These are phyloP conservation scores for Hawksworthiomyces lignivorus DNA, from an alignment of 2,329 filamentous ascomycete species.

Conservation along the genomic window DNA sequence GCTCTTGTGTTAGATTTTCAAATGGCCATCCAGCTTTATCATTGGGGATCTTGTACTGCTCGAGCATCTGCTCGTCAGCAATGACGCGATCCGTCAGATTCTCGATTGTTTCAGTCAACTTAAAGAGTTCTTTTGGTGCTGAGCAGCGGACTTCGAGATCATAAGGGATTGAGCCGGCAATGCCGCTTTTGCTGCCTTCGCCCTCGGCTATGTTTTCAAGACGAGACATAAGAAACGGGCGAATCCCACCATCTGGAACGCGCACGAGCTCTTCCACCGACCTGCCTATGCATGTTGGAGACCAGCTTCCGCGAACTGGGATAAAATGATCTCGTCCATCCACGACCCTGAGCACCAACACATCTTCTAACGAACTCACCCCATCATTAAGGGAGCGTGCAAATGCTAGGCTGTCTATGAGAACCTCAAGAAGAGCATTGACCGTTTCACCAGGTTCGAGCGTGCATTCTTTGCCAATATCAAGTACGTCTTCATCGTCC, in stretches of 20 bases:
- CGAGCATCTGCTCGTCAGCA: constrained; percentile 56
- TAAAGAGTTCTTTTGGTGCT: constrained; percentile 81
- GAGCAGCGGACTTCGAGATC: constrained; percentile 61
- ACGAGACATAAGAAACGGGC: constrained; percentile 37
- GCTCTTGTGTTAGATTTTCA: constrained; percentile 15
- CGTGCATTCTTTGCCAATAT: constrained; percentile 46
- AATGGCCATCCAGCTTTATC: constrained; percentile 55
- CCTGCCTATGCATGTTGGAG: constrained; percentile 72
- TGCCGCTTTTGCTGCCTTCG: constrained; percentile 21
- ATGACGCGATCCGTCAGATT: constrained; percentile 46
- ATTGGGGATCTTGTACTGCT: constrained; percentile 42
- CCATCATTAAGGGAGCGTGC: constrained; percentile 67
- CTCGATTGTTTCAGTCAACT: constrained; percentile 73
- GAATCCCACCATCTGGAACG: constrained; percentile 73
- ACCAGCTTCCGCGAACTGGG: constrained; percentile 69
- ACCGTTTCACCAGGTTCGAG: constrained; percentile 81
- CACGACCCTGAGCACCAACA: constrained; percentile 76
- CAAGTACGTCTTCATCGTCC: constrained; percentile 30
- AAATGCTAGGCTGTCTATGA: constrained; percentile 55
- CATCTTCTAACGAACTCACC: constrained; percentile 63
- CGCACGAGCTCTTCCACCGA: constrained; percentile 84
- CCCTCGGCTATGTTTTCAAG: constrained; percentile 14
- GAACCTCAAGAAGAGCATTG: constrained; percentile 58
- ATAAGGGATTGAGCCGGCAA: constrained; percentile 41
- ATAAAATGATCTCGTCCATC: constrained; percentile 89